A percentile compares a stretch with the other conserved stretches of the same genome.
Conservation (phyloP, 23 red algal genomes). For the Gracilaria gracilis region DNA sequence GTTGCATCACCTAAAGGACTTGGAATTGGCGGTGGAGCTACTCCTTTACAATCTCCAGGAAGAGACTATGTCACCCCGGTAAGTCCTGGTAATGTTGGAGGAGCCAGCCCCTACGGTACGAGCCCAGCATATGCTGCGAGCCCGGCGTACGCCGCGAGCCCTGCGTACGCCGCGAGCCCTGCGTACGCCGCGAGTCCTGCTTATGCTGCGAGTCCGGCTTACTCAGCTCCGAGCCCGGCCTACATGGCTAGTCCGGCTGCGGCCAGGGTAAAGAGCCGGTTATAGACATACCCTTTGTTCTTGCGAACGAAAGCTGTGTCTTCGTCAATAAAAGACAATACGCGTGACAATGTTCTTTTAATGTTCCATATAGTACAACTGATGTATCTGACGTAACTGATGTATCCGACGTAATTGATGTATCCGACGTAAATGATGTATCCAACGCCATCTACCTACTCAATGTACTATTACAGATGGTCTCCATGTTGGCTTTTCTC, state of each 20-base stretch:
- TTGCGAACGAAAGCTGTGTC: too few relatives aligned
- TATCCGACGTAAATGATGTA: too few relatives aligned
- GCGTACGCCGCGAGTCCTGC: conserved; percentile 47
- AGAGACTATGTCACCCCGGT: conserved; percentile 46
- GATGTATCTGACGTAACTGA: too few relatives aligned
- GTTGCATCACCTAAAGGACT: conserved; percentile 45
- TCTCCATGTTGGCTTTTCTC: too few relatives aligned
- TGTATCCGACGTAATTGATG: too few relatives aligned
- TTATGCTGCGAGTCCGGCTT: conserved; percentile 59
- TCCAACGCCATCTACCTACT: too few relatives aligned
- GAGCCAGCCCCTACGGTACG: conserved; percentile 30
- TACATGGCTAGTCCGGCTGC: conserved; percentile 63
- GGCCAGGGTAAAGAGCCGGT: conserved; percentile 19
- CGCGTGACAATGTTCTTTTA: too few relatives aligned
- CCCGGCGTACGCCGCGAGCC: conserved; percentile 44
- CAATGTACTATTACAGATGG: too few relatives aligned
- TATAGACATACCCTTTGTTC: conserved; percentile 35
- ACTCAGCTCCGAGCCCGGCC: too few relatives aligned
- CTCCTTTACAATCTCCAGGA: conserved; percentile 53
- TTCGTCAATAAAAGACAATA: too few relatives aligned
- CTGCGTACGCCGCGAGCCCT: conserved; percentile 72
- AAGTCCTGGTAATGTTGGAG: conserved; percentile 33
- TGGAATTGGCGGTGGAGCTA: conserved; percentile 40
- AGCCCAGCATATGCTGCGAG: too few relatives aligned
- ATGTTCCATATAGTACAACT: too few relatives aligned